phyloP scores from a whole-genome alignment of 192 early-diverging fungal genomes.

The Coemansia sp. region DNA sequence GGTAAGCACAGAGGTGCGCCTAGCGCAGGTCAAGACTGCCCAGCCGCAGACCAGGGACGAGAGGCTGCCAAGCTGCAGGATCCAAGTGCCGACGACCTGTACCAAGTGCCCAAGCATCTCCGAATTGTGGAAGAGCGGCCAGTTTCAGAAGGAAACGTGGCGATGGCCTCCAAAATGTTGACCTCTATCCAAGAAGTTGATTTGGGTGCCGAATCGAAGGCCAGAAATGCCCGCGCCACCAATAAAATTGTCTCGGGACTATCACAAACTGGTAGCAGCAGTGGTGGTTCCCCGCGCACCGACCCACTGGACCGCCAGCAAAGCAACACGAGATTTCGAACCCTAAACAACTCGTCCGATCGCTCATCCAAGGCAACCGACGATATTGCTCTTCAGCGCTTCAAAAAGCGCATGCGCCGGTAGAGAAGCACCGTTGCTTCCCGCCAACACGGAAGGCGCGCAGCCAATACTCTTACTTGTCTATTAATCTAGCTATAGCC shows the following conservation, averaged over 20 bases:
- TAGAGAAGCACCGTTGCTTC: conserved; percentile 22
- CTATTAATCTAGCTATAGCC: too few relatives aligned
- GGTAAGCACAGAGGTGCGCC: conserved; percentile 19
- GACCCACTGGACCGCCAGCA: conserved; percentile 9
- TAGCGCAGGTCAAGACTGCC: background rate
- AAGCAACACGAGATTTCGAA: conserved; percentile 20
- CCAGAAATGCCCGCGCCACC: conserved; percentile 73
- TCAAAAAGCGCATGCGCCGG: conserved; percentile 78
- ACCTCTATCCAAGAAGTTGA: conserved; percentile 90
- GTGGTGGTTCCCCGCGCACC: too few relatives aligned
- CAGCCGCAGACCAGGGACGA: background rate
- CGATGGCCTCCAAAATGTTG: conserved; percentile 80
- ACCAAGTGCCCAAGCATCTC: conserved; percentile 62
- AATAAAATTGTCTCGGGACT: conserved; percentile 46
- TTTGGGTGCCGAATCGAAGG: conserved; percentile 70
- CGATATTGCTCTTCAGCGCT: conserved; percentile 75
- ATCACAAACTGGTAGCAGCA: conserved; percentile 1
- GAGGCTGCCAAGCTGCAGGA: conserved; percentile 13
- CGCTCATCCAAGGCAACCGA: conserved; percentile 78
- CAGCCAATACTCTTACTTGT: too few relatives aligned
- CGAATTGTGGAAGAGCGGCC: conserved; percentile 57
- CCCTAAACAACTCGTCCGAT: conserved; percentile 31
- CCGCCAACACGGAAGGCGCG: too few relatives aligned
- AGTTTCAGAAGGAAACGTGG: conserved; percentile 79
- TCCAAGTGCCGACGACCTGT: conserved; percentile 55